phyloP scores from a whole-genome alignment of 1,284 basidiomycete genomes.

The Ustilago curta region DNA sequence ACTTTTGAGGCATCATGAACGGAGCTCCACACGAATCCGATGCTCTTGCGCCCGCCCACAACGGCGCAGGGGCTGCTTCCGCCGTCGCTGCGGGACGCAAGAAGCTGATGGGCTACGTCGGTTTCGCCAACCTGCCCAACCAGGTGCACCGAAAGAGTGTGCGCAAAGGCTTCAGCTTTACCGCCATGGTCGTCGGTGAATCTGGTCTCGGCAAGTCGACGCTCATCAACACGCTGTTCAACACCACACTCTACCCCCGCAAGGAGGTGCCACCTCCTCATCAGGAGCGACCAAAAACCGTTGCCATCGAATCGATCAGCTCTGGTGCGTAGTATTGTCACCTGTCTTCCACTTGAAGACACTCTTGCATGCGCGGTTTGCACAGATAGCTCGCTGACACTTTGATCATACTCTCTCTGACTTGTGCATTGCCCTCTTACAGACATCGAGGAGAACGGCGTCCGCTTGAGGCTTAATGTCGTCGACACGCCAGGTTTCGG shows the following conservation, averaged over 20 bases:
- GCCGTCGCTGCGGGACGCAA: conserved; percentile 34
- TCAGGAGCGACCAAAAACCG: conserved; percentile 65
- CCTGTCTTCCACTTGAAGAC: background rate
- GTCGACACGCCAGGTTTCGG: conserved; percentile 69
- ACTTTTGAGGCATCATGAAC: conserved; percentile 25
- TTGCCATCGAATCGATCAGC: conserved; percentile 68
- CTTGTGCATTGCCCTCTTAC: background rate
- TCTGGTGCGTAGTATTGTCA: conserved; percentile 47
- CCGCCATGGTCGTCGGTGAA: conserved; percentile 68
- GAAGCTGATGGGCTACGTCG: conserved; percentile 68
- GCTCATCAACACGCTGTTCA: conserved; percentile 69
- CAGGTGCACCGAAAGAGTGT: conserved; percentile 67
- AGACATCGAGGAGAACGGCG: conserved; percentile 69
- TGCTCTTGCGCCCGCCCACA: conserved; percentile 17
- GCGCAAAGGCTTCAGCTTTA: conserved; percentile 67
- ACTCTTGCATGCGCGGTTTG: background rate
- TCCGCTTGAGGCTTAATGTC: conserved; percentile 67
- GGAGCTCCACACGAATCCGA: conserved; percentile 23
- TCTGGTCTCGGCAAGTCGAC: conserved; percentile 69
- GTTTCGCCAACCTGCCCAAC: conserved; percentile 68
- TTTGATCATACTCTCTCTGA: background rate
- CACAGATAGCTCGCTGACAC: background rate
- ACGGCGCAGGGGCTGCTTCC: conserved; percentile 6
- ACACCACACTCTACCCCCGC: conserved; percentile 67
- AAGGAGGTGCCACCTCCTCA: conserved; percentile 65